Conservation (phyloP, 208 protist genomes). For the Trypanosoma rangeli region DNA sequence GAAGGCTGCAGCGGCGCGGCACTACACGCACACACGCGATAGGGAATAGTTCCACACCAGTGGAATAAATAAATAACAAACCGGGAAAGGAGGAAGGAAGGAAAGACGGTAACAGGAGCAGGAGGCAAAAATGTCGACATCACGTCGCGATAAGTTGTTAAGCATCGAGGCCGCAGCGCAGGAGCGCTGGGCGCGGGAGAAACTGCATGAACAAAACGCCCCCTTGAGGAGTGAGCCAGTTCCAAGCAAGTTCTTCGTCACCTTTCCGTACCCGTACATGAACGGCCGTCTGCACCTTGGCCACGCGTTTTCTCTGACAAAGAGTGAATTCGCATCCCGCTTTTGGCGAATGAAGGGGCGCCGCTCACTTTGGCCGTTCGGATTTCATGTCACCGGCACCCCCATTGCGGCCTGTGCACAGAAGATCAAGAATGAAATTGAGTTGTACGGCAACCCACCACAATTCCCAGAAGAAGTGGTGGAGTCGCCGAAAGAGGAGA, state of each 20-base stretch:
- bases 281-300: conserved; percentile 99
- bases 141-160: conserved; percentile 70
- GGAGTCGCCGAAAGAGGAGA: conserved; percentile 36
- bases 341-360: conserved; percentile 98
- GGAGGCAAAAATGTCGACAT: conserved; percentile 63
- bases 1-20: too few relatives aligned
- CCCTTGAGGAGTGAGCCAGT: conserved; percentile 41
- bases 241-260: conserved; percentile 96
- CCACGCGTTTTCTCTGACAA: conserved; percentile 99
- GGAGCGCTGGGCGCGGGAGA: conserved; percentile 54
- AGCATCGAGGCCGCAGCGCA: conserved; percentile 73
- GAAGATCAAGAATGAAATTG: conserved; percentile 94
- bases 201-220: conserved; percentile 69
- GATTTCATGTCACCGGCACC: conserved; percentile 99
- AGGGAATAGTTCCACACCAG: too few relatives aligned
- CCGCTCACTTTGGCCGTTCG: conserved; percentile 99
- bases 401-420: conserved; percentile 99
- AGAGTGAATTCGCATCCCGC: conserved; percentile 98
- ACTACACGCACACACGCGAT: too few relatives aligned
- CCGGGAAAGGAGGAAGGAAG: neutral
- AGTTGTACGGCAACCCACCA: conserved; percentile 89
- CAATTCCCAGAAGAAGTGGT: conserved; percentile 70
- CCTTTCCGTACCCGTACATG: conserved; percentile 99
- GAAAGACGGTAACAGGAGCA: neutral
- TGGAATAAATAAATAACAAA: conserved; percentile 3